Conservation (phyloP, 2,329 filamentous ascomycete species). For the Apiospora saccharicola region DNA sequence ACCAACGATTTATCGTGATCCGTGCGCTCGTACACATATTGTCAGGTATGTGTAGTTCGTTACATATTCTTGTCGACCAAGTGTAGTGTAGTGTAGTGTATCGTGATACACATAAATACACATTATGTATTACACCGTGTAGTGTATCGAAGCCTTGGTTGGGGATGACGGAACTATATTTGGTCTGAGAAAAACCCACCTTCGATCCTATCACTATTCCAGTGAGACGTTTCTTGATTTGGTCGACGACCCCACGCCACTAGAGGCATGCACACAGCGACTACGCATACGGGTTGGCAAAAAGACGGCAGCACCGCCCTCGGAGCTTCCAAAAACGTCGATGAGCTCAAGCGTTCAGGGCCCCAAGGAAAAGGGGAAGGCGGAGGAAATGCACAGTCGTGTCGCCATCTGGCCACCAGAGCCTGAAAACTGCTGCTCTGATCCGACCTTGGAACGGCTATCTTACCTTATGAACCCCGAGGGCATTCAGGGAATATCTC, state of each 20-base stretch:
- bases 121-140: too few species aligned
- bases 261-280: too few species aligned
- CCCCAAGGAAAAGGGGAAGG: not conserved
- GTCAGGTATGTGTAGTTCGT: too few species aligned
- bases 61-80: too few species aligned
- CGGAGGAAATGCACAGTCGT: conserved; percentile 31
- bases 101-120: too few species aligned
- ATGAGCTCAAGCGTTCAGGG: not conserved
- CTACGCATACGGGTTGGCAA: conserved; percentile 60
- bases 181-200: conserved; percentile 60
- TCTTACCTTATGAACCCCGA: conserved; percentile 36
- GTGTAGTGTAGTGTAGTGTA: too few species aligned
- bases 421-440: conserved; percentile 23
- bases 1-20: too few species aligned
- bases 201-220: too few species aligned
- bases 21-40: too few species aligned
- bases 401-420: conserved; percentile 41
- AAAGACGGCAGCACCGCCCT: conserved; percentile 40
- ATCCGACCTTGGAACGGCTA: conserved; percentile 31
- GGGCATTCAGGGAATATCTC: conserved; percentile 30
- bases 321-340: conserved; percentile 34
- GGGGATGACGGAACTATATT: conserved; percentile 55
- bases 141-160: too few species aligned
- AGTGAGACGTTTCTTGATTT: too few species aligned
- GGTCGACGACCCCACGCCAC: too few species aligned